Percentiles rank a stretch among this genome's conserved stretches.
Evolutionary conservation across 495 filamentous ascomycete species (phyloP).

Genomic region (Xylaria longipes): DNA sequence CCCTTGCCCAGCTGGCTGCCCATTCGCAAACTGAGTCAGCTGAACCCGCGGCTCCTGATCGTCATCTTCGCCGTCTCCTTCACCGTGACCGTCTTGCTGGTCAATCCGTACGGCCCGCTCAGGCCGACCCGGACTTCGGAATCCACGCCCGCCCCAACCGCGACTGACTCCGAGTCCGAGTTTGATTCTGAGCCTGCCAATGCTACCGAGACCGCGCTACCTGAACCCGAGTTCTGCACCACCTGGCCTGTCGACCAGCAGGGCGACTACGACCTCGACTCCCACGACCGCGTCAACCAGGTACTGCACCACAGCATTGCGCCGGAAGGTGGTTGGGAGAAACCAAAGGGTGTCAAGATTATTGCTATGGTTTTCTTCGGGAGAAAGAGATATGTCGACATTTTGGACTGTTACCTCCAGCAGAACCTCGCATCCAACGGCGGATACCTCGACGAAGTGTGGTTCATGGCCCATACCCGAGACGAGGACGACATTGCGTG

Average conservation of each 20-base stretch:
- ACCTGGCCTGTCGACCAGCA: constrained; percentile 38
- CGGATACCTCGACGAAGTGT: constrained; percentile 62
- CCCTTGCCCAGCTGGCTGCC: constrained; percentile 34
- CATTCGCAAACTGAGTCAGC: constrained; percentile 34
- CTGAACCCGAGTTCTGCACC: constrained; percentile 32
- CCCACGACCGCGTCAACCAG: constrained; percentile 29
- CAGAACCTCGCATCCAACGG: constrained; percentile 60
- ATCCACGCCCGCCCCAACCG: neutral
- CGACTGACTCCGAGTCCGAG: neutral
- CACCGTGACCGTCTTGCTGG: constrained; percentile 32
- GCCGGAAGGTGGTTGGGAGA: constrained; percentile 41
- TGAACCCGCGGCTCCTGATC: constrained; percentile 34
- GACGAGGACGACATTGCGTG: constrained; percentile 54
- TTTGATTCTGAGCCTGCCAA: neutral
- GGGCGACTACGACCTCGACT: constrained; percentile 30
- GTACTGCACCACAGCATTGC: constrained; percentile 34
- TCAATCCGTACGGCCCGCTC: constrained; percentile 35
- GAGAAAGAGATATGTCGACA: constrained; percentile 51
- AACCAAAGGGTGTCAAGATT: constrained; percentile 53
- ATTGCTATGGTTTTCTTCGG: constrained; percentile 60
- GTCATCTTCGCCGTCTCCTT: constrained; percentile 29
- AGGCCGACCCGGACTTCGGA: constrained; percentile 26
- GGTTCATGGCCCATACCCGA: constrained; percentile 58
- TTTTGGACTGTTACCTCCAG: constrained; percentile 63
- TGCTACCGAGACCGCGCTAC: neutral